phyloP scores from a whole-genome alignment of 148 eudicot genomes.

The Camellia granthamiana region DNA sequence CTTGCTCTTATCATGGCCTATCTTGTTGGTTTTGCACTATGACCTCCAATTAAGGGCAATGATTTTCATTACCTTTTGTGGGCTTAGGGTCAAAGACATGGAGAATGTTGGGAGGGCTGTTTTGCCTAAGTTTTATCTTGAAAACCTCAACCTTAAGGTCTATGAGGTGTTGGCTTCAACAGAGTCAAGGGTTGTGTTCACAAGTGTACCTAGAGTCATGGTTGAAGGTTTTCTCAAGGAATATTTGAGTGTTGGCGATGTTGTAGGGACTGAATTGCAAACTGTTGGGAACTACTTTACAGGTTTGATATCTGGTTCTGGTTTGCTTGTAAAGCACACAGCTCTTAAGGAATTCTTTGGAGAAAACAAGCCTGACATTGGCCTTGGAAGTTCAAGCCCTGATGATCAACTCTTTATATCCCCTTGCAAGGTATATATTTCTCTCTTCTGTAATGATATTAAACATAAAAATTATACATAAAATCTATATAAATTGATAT shows the following conservation, averaged over 20 bases:
- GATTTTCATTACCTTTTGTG: slow-evolving; percentile 89
- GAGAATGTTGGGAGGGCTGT: slow-evolving; percentile 65
- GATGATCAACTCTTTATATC: slow-evolving; percentile 59
- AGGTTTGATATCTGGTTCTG: slow-evolving; percentile 44
- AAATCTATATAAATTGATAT: too few species aligned
- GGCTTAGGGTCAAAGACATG: slow-evolving; percentile 61
- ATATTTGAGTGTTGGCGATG: slow-evolving; percentile 57
- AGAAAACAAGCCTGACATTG: slow-evolving; percentile 57
- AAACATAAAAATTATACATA: neutral
- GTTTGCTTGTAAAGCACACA: slow-evolving; percentile 53
- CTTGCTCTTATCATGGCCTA: slow-evolving; percentile 58
- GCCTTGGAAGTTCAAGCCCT: slow-evolving; percentile 54
- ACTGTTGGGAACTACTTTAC: slow-evolving; percentile 45
- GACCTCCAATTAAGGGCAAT: slow-evolving; percentile 57
- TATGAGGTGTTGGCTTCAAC: slow-evolving; percentile 43
- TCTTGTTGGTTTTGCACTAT: slow-evolving; percentile 40
- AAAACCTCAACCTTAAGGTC: slow-evolving; percentile 57
- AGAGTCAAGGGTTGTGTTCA: slow-evolving; percentile 43
- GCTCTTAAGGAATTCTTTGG: slow-evolving; percentile 59
- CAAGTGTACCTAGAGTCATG: slow-evolving; percentile 85
- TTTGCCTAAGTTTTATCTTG: slow-evolving; percentile 86
- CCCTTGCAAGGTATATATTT: slow-evolving; percentile 64
- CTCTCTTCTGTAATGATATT: neutral
- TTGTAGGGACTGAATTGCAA: slow-evolving; percentile 72
- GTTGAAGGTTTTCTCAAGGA: slow-evolving; percentile 78